phyloP scores from a whole-genome alignment of 108 stramenopile species.

The Poteriospumella lacustris region DNA sequence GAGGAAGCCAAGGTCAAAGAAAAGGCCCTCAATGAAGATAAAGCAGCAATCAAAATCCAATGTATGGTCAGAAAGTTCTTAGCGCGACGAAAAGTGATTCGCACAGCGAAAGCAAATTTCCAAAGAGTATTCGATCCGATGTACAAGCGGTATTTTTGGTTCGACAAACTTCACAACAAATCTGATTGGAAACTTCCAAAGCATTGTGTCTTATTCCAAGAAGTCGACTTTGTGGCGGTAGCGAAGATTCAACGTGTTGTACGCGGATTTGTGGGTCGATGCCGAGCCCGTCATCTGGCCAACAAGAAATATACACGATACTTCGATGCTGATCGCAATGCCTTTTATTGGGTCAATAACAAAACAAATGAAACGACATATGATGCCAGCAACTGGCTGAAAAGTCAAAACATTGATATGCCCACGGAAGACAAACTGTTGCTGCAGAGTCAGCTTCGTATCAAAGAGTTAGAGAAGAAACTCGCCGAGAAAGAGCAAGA shows the following conservation, averaged over 20 bases:
- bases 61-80: too few species aligned
- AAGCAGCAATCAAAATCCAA: too few species aligned
- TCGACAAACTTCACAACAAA: too few species aligned
- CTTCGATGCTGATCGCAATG: neutral
- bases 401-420: neutral
- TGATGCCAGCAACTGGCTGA: neutral
- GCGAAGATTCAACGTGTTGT: constrained; percentile 6
- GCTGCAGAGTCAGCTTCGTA: neutral
- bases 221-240: neutral
- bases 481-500: constrained; percentile 18
- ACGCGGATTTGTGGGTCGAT: constrained; percentile 5
- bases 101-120: too few species aligned
- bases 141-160: too few species aligned
- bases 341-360: constrained; percentile 19
- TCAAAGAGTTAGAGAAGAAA: constrained; percentile 6
- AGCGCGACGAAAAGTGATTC: too few species aligned
- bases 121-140: too few species aligned
- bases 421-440: constrained; percentile 11
- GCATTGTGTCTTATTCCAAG: too few species aligned
- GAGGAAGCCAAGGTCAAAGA: too few species aligned
- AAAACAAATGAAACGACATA: neutral
- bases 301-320: neutral
- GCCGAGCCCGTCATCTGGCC: constrained; percentile 1
- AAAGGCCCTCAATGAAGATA: too few species aligned
- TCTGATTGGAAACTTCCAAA: too few species aligned